These are phyloP conservation scores for Andrographis paniculata DNA, from an alignment of 305 asterid species.

Conservation along the genomic window DNA sequence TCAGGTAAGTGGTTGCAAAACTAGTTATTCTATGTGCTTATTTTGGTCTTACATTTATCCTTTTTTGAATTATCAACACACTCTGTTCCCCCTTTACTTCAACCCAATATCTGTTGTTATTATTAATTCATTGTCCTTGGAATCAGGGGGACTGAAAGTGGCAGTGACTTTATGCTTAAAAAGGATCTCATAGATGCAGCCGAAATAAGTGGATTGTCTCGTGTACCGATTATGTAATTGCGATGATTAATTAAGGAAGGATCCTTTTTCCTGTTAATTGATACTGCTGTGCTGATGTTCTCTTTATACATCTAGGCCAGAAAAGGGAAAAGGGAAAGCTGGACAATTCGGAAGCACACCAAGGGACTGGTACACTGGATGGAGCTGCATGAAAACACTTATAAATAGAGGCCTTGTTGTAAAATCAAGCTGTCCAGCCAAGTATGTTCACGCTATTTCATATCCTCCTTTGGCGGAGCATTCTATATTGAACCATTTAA, in stretches of 20 bases:
- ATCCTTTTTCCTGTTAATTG: slow-evolving; percentile 6
- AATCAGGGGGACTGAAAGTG: slow-evolving; percentile 49
- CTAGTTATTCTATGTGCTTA: background rate
- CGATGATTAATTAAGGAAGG: background rate
- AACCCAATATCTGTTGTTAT: slow-evolving; percentile 3
- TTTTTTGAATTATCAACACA: background rate
- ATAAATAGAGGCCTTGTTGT: slow-evolving; percentile 78
- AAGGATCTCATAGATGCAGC: slow-evolving; percentile 83
- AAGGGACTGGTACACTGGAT: slow-evolving; percentile 89
- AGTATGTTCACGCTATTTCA: slow-evolving; percentile 35
- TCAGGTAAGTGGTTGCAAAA: slow-evolving; percentile 39
- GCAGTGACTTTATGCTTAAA: slow-evolving; percentile 65
- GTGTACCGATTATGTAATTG: slow-evolving; percentile 62
- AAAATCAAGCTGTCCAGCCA: slow-evolving; percentile 93
- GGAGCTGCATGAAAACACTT: slow-evolving; percentile 90
- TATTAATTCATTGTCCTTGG: slow-evolving; percentile 5
- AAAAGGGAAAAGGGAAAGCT: slow-evolving; percentile 69
- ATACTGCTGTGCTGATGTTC: slow-evolving; percentile 14
- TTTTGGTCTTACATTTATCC: background rate
- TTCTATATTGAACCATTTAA: background rate
- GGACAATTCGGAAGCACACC: slow-evolving; percentile 76
- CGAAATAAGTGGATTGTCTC: slow-evolving; percentile 91
- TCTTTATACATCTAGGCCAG: slow-evolving; percentile 46
- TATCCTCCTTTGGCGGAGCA: background rate
- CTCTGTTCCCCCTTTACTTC: background rate